A percentile compares a stretch with the other conserved stretches of the same genome.
phyloP scores from a whole-genome alignment of 106 monocot genomes.

The Amphibolis antarctica region DNA sequence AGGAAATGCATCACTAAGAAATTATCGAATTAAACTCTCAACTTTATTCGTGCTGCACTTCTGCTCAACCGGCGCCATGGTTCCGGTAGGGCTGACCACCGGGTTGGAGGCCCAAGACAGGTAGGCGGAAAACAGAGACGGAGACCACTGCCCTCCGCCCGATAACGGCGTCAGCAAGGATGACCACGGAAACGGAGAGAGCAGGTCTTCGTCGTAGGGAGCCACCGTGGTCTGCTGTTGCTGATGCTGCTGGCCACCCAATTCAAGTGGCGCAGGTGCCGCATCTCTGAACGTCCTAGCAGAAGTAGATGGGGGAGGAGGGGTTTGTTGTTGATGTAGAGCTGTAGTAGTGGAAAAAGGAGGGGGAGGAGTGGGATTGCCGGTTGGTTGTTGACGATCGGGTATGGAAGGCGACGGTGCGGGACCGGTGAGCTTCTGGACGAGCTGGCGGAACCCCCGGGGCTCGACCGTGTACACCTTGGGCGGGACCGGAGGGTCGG shows the following conservation, averaged over 20 bases:
- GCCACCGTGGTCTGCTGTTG: no score
- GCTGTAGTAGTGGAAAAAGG: no score
- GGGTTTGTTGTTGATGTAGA: no score
- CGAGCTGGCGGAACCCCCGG: constrained; percentile 33
- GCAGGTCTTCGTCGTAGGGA: no score
- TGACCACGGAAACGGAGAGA: no score
- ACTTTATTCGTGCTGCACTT: no score
- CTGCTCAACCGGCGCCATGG: no score
- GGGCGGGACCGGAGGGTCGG: constrained; percentile 21
- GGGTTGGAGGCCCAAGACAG: not conserved
- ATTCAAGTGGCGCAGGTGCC: constrained; percentile 1
- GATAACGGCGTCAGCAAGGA: not conserved
- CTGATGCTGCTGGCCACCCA: not conserved
- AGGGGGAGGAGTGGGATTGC: not conserved
- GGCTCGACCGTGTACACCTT: constrained; percentile 34
- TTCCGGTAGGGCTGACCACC: constrained; percentile 1
- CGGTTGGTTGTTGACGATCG: not conserved
- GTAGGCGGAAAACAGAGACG: constrained; percentile 3
- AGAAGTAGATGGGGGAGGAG: no score
- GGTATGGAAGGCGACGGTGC: not conserved
- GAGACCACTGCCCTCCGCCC: not conserved
- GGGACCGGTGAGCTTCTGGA: constrained; percentile 38
- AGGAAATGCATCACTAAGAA: no score
- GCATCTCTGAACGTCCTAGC: constrained; percentile 1
- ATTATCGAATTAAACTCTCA: no score